Conservation (phyloP, 108 stramenopile species). For the Nitzschia sp. region DNA sequence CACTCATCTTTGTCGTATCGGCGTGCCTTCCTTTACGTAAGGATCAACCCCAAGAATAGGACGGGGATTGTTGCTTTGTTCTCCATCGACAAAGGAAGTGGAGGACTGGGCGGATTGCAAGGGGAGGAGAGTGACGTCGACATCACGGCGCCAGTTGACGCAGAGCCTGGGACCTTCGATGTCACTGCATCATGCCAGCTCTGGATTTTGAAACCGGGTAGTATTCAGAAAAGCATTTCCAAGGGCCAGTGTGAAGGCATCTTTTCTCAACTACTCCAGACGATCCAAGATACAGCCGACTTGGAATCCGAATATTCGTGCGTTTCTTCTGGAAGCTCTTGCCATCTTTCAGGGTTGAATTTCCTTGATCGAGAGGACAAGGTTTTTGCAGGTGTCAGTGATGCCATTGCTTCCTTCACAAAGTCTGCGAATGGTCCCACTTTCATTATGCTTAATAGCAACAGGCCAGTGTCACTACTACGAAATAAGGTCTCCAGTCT, state of each 20-base stretch:
- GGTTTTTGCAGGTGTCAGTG: constrained; percentile 72
- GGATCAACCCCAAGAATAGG: constrained; percentile 61
- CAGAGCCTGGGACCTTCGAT: constrained; percentile 38
- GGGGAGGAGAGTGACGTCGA: constrained; percentile 32
- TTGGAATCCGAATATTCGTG: constrained; percentile 65
- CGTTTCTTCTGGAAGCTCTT: constrained; percentile 50
- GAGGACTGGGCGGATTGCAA: constrained; percentile 15
- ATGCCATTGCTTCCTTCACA: constrained; percentile 59
- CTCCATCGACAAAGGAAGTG: constrained; percentile 56
- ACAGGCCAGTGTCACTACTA: constrained; percentile 50
- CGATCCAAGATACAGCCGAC: constrained; percentile 59
- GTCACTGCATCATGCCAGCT: constrained; percentile 62
- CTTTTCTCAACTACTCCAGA: constrained; percentile 61
- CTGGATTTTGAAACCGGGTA: constrained; percentile 84
- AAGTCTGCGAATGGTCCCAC: constrained; percentile 89
- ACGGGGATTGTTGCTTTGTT: constrained; percentile 79
- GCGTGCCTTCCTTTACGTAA: constrained; percentile 81
- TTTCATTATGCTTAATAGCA: constrained; percentile 72
- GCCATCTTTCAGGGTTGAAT: constrained; percentile 47
- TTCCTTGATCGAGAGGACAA: constrained; percentile 63
- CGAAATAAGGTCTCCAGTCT: constrained; percentile 73
- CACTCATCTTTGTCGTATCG: constrained; percentile 60
- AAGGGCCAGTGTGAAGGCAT: constrained; percentile 64
- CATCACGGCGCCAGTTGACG: constrained; percentile 39
- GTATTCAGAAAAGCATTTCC: constrained; percentile 62